Evolutionary conservation across 1,284 basidiomycete species (phyloP), one percentile per base, ranked within the genome.

Genomic region (Ceratobasidium sp.): DNA sequence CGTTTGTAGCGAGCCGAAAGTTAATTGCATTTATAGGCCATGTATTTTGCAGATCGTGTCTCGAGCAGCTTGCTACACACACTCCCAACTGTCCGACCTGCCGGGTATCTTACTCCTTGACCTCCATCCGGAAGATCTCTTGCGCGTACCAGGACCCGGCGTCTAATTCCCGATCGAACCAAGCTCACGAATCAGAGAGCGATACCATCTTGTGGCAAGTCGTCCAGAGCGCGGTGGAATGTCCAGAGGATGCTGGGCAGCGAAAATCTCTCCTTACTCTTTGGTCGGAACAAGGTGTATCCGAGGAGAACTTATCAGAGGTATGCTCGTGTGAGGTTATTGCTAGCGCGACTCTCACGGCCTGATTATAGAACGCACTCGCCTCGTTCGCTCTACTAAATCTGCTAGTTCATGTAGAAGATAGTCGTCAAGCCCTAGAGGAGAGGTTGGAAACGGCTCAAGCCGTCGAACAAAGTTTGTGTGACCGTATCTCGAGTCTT

Each of bases 401-500:
- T 17, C 35, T 64, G 22, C 35, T 53, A 5, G 49, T 64, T 7
- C 25, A 52, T n/a, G 32, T 40, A 17, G 38, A 40, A 40, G 38
- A 40, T 8, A 40, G 17, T 8, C 7, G 38, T 40, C 7, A 17
- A 8, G 7, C 38, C 17, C 38, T 40, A 7, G 38, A 40, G 38
- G 38, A 40, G 17, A 40, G 17, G 38, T 40, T 40, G 38, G 17
- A 40, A 8, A 40, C 38, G 7, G 38, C 38, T 17, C 38, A 8
- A 17, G 38, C 38, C 17, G 47, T 64, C 22, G 60, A 64, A 38
- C 47, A 38, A 35, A 64, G 60, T 27, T 35, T 64, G 35, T 31
- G 47, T 49, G 60, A 64, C 34, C 47, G 47, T 47, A 64, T 64
- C 25, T 64, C 60, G 22, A 25, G 50, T 31, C 60, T 64, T 32